Conservation (phyloP, 2,329 filamentous ascomycete genomes). For the Gremmenia infestans region DNA sequence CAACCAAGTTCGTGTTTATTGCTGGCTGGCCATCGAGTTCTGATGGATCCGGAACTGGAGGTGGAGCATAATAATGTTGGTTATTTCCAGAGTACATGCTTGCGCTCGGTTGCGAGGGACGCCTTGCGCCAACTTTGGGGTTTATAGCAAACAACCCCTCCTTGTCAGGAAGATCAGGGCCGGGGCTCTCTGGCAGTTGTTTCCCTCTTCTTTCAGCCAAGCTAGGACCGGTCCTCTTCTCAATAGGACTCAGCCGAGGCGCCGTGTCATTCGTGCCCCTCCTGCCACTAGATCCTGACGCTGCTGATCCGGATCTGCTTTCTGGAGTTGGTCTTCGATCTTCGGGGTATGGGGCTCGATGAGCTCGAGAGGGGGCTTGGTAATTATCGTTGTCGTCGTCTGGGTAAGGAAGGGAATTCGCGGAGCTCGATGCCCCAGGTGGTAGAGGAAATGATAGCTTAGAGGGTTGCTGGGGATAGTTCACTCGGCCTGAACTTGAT, state of each 20-base stretch:
- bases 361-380: slow-evolving; percentile 31
- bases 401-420: slow-evolving; percentile 65
- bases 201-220: slow-evolving; percentile 81
- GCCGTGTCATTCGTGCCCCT: slow-evolving; percentile 31
- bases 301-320: slow-evolving; percentile 18
- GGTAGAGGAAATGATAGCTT: slow-evolving; percentile 60
- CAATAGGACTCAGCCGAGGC: slow-evolving; percentile 37
- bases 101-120: slow-evolving; percentile 18
- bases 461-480: slow-evolving; percentile 43
- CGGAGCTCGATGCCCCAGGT: slow-evolving; percentile 66
- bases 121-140: slow-evolving; percentile 30
- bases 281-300: slow-evolving; percentile 19
- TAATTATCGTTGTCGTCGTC: slow-evolving; percentile 46
- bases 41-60: slow-evolving; percentile 38
- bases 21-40: slow-evolving; percentile 18
- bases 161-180: slow-evolving; percentile 68
- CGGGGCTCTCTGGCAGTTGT: slow-evolving; percentile 76
- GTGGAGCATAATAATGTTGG: slow-evolving; percentile 48
- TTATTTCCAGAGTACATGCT: slow-evolving; percentile 24
- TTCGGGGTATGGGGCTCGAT: slow-evolving; percentile 33
- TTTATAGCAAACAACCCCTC: slow-evolving; percentile 72
- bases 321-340: slow-evolving; percentile 20
- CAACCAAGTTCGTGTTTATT: slow-evolving; percentile 19
- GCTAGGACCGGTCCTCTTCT: slow-evolving; percentile 52
- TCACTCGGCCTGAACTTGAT: slow-evolving; percentile 36